phyloP scores from a whole-genome alignment of 257 asterid species.

The Fraxinus cuspidata region DNA sequence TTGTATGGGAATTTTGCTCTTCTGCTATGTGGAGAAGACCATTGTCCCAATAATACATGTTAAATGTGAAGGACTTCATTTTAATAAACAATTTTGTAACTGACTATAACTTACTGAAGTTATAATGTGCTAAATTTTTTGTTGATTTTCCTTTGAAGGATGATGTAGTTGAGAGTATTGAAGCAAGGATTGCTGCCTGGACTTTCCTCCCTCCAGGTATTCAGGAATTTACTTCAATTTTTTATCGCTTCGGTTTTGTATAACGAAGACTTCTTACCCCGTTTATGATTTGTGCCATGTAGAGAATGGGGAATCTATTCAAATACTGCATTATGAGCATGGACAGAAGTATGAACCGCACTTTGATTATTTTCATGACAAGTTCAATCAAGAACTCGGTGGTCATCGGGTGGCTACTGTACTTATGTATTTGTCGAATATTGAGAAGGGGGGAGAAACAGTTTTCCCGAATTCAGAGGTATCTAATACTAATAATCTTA shows the following conservation, averaged over 20 bases:
- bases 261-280: background rate
- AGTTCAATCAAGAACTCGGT: constrained; percentile 47
- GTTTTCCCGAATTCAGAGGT: constrained; percentile 62
- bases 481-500: background rate
- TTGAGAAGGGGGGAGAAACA: constrained; percentile 73
- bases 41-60: background rate
- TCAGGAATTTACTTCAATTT: background rate
- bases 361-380: constrained; percentile 54
- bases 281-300: background rate
- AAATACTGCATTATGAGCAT: constrained; percentile 56
- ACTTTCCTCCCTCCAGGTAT: constrained; percentile 72
- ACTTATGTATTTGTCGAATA: constrained; percentile 68
- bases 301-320: constrained; percentile 72
- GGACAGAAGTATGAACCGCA: constrained; percentile 77
- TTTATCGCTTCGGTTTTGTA: constrained; percentile 7
- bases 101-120: background rate
- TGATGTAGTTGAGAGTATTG: constrained; percentile 51
- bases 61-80: background rate
- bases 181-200: constrained; percentile 76
- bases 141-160: constrained; percentile 41
- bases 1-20: background rate
- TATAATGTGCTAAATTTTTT: background rate
- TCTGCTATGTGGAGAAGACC: background rate
- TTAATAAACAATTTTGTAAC: background rate
- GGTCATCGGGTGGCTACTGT: constrained; percentile 78